Evolutionary conservation across 1,284 basidiomycete genomes (phyloP).

Genomic region (Rhodotorula sp.): DNA sequence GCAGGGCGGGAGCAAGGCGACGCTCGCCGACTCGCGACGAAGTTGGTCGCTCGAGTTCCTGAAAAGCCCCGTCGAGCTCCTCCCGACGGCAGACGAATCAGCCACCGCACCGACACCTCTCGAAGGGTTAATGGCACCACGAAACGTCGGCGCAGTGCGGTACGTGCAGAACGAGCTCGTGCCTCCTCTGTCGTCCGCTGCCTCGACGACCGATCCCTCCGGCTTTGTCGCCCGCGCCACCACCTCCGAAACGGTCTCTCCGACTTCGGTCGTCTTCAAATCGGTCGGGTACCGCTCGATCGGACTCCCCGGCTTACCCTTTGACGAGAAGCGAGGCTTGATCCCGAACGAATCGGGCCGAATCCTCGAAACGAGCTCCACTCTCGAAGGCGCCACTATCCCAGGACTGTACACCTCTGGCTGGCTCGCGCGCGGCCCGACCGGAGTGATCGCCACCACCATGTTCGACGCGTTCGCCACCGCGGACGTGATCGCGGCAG

Average conservation of each 20-base stretch:
- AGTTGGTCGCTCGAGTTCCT: slow-evolving; percentile 81
- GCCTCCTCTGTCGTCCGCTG: not conserved
- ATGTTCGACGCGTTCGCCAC: slow-evolving; percentile 89
- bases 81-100: slow-evolving; percentile 34
- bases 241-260: slow-evolving; percentile 57
- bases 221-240: slow-evolving; percentile 50
- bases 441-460: slow-evolving; percentile 87
- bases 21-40: slow-evolving; percentile 55
- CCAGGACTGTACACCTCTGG: slow-evolving; percentile 74
- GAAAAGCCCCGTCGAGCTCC: slow-evolving; percentile 64
- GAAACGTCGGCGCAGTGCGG: slow-evolving; percentile 22
- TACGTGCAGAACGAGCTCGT: slow-evolving; percentile 41
- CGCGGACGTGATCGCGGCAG: slow-evolving; percentile 67
- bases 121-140: not conserved
- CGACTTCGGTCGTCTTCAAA: slow-evolving; percentile 78
- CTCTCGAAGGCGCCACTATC: slow-evolving; percentile 55
- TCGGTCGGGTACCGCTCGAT: slow-evolving; percentile 80
- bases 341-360: slow-evolving; percentile 56
- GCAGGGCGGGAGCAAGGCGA: slow-evolving; percentile 55
- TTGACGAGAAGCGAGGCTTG: slow-evolving; percentile 50
- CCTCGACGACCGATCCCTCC: slow-evolving; percentile 22
- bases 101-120: not conserved
- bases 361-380: slow-evolving; percentile 48
- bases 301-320: slow-evolving; percentile 48
- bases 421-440: slow-evolving; percentile 89